A percentile compares a stretch with the other conserved stretches of the same genome.
These are phyloP conservation scores for Lactarius quietus DNA, from an alignment of 768 basidiomycete species.

Conservation along the genomic window DNA sequence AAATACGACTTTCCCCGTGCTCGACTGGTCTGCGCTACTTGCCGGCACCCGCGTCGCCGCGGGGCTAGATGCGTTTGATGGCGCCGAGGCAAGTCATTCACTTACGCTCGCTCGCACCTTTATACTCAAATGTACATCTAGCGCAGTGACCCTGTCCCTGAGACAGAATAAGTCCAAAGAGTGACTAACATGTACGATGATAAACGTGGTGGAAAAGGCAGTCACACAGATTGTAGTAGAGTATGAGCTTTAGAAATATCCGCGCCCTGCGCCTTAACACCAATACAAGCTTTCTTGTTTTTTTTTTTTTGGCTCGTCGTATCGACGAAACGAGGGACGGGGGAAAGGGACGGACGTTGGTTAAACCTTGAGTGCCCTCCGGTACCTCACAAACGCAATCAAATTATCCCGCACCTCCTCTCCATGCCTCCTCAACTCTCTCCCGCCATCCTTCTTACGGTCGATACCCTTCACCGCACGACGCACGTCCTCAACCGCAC, in stretches of 20 bases:
- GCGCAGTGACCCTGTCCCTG: constrained; percentile 11
- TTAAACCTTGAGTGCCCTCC: constrained; percentile 50
- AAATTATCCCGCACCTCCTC: constrained; percentile 78
- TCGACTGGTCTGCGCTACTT: constrained; percentile 84
- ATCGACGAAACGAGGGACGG: background rate
- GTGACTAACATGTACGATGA: background rate
- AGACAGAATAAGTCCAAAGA: background rate
- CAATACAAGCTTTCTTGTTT: background rate
- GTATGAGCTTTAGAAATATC: background rate
- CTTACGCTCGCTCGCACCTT: background rate
- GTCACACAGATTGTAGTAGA: background rate
- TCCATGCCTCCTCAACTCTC: constrained; percentile 61
- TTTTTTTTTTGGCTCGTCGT: background rate
- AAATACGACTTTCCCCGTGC: constrained; percentile 47
- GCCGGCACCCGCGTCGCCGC: constrained; percentile 75
- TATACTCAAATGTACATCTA: background rate
- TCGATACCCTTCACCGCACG: constrained; percentile 64
- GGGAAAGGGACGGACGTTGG: too few species aligned
- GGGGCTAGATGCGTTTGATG: constrained; percentile 50
- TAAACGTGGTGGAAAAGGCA: background rate
- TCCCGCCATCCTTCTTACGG: constrained; percentile 59
- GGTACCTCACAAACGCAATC: constrained; percentile 70
- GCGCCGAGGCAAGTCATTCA: constrained; percentile 32
- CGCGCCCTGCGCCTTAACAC: background rate
- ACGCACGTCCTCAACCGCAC: constrained; percentile 59